Evolutionary conservation across 192 early-diverging fungal genomes (phyloP).

Genomic region (Backusella luteola): DNA sequence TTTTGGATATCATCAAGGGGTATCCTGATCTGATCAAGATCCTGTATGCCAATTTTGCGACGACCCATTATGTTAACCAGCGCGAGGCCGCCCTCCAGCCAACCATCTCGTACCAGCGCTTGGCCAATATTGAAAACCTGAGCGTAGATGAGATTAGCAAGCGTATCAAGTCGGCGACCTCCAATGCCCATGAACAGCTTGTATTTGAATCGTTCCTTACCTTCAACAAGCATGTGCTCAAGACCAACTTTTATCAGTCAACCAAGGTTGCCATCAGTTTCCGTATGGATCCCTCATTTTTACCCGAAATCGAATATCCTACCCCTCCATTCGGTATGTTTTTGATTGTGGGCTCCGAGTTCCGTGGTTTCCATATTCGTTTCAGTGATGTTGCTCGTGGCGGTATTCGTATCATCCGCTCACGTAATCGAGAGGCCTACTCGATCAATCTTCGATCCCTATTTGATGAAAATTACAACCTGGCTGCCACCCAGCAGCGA

Average conservation of each 20-base stretch:
- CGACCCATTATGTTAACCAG: slow-evolving; percentile 86
- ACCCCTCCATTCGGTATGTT: slow-evolving; percentile 90
- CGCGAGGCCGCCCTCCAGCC: slow-evolving; percentile 50
- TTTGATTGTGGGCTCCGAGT: slow-evolving; percentile 94
- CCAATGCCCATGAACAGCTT: slow-evolving; percentile 93
- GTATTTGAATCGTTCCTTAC: slow-evolving; percentile 92
- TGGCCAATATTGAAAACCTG: slow-evolving; percentile 73
- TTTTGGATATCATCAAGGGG: slow-evolving; percentile 93
- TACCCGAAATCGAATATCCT: slow-evolving; percentile 95
- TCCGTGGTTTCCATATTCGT: slow-evolving; percentile 98
- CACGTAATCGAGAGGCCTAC: slow-evolving; percentile 94
- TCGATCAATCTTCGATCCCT: slow-evolving; percentile 95
- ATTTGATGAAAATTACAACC: slow-evolving; percentile 98
- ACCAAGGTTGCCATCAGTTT: slow-evolving; percentile 99
- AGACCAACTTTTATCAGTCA: slow-evolving; percentile 99
- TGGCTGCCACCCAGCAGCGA: slow-evolving; percentile 94
- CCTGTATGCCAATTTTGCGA: slow-evolving; percentile 94
- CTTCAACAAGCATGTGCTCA: slow-evolving; percentile 96
- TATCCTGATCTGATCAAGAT: slow-evolving; percentile 92
- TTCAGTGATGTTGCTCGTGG: slow-evolving; percentile 98
- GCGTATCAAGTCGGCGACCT: slow-evolving; percentile 84
- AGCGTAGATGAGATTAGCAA: slow-evolving; percentile 82
- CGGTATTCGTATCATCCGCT: slow-evolving; percentile 97
- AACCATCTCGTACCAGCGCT: slow-evolving; percentile 87
- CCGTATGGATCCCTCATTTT: slow-evolving; percentile 90